phyloP scores from a whole-genome alignment of 139 green algal genomes.

The Chlamydomonas schloesseri region DNA sequence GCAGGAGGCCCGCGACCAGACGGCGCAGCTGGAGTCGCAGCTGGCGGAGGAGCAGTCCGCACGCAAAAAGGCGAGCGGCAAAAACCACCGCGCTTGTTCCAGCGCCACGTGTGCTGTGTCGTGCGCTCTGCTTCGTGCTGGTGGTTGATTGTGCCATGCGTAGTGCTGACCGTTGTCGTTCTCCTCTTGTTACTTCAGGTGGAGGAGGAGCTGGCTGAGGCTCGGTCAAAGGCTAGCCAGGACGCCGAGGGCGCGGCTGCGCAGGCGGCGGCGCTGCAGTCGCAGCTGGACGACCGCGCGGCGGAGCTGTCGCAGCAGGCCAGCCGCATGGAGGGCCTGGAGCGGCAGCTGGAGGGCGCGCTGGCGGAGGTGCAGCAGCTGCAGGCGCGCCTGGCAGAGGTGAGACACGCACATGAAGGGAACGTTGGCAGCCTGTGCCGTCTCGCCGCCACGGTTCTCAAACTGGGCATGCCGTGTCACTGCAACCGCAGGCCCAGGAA shows the following conservation, averaged over 20 bases:
- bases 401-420: background rate
- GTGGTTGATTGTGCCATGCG: no score
- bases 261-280: background rate
- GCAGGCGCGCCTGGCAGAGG: background rate
- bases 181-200: background rate
- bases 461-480: no score
- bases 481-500: background rate
- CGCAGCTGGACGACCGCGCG: background rate
- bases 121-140: no score
- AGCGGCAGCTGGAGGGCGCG: slow-evolving; percentile 24
- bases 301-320: background rate
- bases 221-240: background rate
- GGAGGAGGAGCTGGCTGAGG: background rate
- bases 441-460: no score
- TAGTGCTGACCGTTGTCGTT: no score
- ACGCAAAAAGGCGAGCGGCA: background rate
- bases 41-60: background rate
- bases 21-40: background rate
- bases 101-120: no score
- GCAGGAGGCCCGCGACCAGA: background rate
- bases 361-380: slow-evolving; percentile 17
- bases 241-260: background rate
- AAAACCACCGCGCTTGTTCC: background rate
- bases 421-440: background rate
- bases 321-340: background rate